Percentiles rank a stretch among this genome's conserved stretches.
Conservation (phyloP, 495 filamentous ascomycete genomes). For the Trichocladium antarcticum region DNA sequence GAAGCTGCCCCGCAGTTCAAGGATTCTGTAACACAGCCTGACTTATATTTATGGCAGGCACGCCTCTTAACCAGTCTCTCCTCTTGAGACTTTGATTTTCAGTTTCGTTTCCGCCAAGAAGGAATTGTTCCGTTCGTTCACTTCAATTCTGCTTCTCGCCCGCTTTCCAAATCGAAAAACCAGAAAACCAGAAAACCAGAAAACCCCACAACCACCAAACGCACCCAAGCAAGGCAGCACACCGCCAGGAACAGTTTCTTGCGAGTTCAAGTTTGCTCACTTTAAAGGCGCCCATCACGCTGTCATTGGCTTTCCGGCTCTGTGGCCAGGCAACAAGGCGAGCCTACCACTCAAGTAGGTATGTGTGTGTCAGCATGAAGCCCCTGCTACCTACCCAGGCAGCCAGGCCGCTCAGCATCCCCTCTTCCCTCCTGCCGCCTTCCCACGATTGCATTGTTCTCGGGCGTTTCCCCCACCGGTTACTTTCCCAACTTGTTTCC, state of each 20-base stretch:
- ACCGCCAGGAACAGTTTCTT: neutral
- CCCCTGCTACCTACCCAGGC: neutral
- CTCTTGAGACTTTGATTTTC: neutral
- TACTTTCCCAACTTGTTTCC: neutral
- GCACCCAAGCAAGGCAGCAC: neutral
- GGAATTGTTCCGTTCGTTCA: too few relatives aligned
- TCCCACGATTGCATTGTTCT: too few relatives aligned
- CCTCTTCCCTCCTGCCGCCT: too few relatives aligned
- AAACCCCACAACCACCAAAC: neutral
- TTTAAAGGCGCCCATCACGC: neutral
- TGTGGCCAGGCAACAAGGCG: conserved; percentile 15
- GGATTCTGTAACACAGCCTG: neutral
- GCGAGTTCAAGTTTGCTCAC: neutral
- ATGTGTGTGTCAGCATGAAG: conserved; percentile 9
- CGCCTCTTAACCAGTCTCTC: neutral
- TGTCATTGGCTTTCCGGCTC: conserved; percentile 14
- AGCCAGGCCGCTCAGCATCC: neutral
- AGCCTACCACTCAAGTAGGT: neutral
- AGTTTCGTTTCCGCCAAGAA: neutral
- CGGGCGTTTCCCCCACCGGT: too few relatives aligned
- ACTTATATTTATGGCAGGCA: neutral
- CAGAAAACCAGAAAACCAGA: too few relatives aligned
- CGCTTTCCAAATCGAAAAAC: too few relatives aligned
- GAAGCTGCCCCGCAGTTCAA: neutral
- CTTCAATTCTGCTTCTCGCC: too few relatives aligned